phyloP scores from a whole-genome alignment of 345 rosid genomes.

The Odontarrhena argentea region DNA sequence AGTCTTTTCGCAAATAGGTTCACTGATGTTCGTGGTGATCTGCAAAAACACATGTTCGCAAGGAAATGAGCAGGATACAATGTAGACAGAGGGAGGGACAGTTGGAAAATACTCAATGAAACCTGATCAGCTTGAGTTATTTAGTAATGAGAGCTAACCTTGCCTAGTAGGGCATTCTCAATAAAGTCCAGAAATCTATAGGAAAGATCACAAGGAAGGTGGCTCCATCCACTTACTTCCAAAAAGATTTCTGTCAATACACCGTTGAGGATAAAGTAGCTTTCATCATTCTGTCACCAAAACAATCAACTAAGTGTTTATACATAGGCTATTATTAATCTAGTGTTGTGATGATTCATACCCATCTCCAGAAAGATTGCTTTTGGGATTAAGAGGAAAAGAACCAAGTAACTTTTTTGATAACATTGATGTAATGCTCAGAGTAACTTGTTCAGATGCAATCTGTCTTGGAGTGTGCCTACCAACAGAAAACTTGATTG shows the following conservation, averaged over 20 bases:
- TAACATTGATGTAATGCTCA: constrained; percentile 48
- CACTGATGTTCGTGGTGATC: constrained; percentile 43
- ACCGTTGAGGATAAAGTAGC: constrained; percentile 65
- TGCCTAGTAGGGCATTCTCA: constrained; percentile 66
- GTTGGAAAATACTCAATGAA: background rate
- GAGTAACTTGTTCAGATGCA: constrained; percentile 42
- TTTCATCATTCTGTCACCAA: constrained; percentile 64
- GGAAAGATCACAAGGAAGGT: constrained; percentile 49
- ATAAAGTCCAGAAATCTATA: constrained; percentile 63
- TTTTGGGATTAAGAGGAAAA: constrained; percentile 59
- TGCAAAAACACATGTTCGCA: constrained; percentile 37
- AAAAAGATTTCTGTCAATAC: constrained; percentile 66
- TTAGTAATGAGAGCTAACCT: constrained; percentile 49
- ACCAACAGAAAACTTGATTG: constrained; percentile 48
- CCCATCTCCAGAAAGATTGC: constrained; percentile 55
- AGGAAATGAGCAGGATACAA: constrained; percentile 5
- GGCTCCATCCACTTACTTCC: constrained; percentile 59
- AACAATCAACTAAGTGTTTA: constrained; percentile 26
- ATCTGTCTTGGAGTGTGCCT: constrained; percentile 37
- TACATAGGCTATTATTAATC: background rate
- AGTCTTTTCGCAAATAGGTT: constrained; percentile 42
- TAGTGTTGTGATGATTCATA: constrained; percentile 26
- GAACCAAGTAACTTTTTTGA: constrained; percentile 57
- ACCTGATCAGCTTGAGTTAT: background rate
- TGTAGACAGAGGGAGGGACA: constrained; percentile 9